These are phyloP conservation scores for Dioscorea dumetorum DNA, from an alignment of 106 monocot genomes.

Conservation along the genomic window DNA sequence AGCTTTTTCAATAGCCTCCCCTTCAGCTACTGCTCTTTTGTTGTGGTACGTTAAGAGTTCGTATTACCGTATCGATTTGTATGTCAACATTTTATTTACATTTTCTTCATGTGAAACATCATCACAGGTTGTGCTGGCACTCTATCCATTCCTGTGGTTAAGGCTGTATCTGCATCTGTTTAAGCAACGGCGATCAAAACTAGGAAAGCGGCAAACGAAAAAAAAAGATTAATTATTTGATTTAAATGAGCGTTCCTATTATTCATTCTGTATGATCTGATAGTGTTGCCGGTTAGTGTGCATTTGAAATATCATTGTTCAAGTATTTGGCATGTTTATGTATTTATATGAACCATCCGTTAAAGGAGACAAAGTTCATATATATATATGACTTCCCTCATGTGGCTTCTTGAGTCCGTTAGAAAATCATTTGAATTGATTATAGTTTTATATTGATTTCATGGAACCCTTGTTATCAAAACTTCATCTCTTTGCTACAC, in stretches of 20 bases:
- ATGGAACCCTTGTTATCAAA: conserved; percentile 13
- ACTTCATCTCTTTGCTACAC: conserved; percentile 13
- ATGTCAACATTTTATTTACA: neutral
- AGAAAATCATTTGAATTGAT: too few species aligned
- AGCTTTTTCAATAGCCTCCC: conserved; percentile 35
- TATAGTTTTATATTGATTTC: neutral
- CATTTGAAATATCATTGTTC: neutral
- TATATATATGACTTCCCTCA: too few species aligned
- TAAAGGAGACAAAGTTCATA: too few species aligned
- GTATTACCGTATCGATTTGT: neutral
- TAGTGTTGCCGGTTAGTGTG: too few species aligned
- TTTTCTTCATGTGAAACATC: neutral
- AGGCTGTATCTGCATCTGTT: conserved; percentile 82
- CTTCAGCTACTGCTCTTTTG: conserved; percentile 62
- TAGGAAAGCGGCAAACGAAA: conserved; percentile 31
- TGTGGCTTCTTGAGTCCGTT: too few species aligned
- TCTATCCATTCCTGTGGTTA: conserved; percentile 77
- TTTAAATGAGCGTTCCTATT: too few species aligned
- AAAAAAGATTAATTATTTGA: conserved; percentile 11
- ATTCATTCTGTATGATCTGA: too few species aligned
- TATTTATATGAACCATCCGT: too few species aligned
- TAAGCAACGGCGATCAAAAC: conserved; percentile 64
- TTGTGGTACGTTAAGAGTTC: conserved; percentile 29
- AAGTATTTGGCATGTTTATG: too few species aligned
- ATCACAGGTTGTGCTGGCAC: conserved; percentile 43